phyloP scores from a whole-genome alignment of 495 filamentous ascomycete species.

The Penicillium malachiteum region DNA sequence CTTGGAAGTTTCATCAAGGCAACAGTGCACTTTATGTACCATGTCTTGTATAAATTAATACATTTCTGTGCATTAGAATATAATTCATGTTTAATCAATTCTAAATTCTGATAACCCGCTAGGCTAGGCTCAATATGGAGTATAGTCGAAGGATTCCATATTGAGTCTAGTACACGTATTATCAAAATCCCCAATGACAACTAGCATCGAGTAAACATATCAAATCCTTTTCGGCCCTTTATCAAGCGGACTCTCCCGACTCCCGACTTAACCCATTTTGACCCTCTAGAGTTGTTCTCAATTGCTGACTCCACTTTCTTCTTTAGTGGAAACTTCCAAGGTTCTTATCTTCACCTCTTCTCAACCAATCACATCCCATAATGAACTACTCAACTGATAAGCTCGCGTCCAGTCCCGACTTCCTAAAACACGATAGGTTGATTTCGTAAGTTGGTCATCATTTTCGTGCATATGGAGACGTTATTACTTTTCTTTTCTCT shows the following conservation, averaged over 20 bases:
- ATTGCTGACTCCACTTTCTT: conserved; percentile 9
- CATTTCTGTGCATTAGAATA: too few species aligned
- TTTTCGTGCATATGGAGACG: too few species aligned
- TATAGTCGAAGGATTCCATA: too few species aligned
- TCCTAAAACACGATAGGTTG: too few species aligned
- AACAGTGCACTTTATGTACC: too few species aligned
- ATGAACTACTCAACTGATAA: background rate
- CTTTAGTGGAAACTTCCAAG: background rate
- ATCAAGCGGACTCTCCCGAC: conserved; percentile 1
- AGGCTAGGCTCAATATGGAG: too few species aligned
- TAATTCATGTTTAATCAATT: too few species aligned
- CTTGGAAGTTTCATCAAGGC: too few species aligned
- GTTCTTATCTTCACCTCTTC: conserved; percentile 1
- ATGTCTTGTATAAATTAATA: too few species aligned
- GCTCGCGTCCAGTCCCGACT: background rate
- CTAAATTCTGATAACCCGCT: too few species aligned
- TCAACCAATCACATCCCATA: conserved; percentile 6
- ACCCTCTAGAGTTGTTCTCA: background rate
- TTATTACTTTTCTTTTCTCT: background rate
- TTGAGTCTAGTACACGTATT: too few species aligned
- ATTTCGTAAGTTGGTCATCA: too few species aligned
- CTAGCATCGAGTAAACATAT: conserved; percentile 13
- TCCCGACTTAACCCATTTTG: background rate
- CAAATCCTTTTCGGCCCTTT: background rate
- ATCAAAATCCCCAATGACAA: conserved; percentile 8